Base-by-base conservation (phyloP, 805 yeast species). In the Citeromyces matritensis region DNA sequence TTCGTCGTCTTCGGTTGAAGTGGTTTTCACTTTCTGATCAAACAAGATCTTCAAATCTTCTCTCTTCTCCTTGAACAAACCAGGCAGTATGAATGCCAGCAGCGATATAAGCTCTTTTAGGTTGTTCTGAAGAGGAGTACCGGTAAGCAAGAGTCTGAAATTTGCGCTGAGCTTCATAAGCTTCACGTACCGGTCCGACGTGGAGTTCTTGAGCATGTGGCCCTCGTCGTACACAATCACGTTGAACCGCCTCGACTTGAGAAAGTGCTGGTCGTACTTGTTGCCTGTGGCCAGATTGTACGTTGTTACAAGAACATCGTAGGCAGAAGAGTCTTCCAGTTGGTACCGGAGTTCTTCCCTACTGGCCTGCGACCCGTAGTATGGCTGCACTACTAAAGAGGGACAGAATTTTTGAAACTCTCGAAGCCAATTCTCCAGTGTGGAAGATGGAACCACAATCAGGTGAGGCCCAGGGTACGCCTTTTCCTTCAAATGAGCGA, bases 151-250 rank as follows among this genome's bases (percentile, higher is more conserved):
- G 23, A 91, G 57, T 43, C 98, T 65, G 57, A 88, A 91, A n/a
- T 69, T 65, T 1, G 91, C 95, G 36, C 65, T 67, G 33, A 91
- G 58, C 44, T 72, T 72, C 94, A 88, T 86, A 38, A 91, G 62
- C 53, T 85, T 88, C 37, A 59, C 63, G 49, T 88, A 91, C 42
- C 99, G 65, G 44, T 88, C 97, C 21, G 91, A 71, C 37, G 68
- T 63, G 3, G 94, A 80, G 52, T 91, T 91, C 50, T 91, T 91
- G 42, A 91, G 63, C 82, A 91, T 76, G 53, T 91, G 99, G 2
- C 99, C 99, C 60, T 91, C 99, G 53, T 91, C 99, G 48, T 83
- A 91, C 1, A 91, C 88, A 37, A 94, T 73, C 41, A 79, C 82
- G 50, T 91, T 84, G 53, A 91, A 91, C 14, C 69, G 63, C 44